These are phyloP conservation scores for Colletotrichum sojae DNA, from an alignment of 2,329 filamentous ascomycete species.

Conservation along the genomic window DNA sequence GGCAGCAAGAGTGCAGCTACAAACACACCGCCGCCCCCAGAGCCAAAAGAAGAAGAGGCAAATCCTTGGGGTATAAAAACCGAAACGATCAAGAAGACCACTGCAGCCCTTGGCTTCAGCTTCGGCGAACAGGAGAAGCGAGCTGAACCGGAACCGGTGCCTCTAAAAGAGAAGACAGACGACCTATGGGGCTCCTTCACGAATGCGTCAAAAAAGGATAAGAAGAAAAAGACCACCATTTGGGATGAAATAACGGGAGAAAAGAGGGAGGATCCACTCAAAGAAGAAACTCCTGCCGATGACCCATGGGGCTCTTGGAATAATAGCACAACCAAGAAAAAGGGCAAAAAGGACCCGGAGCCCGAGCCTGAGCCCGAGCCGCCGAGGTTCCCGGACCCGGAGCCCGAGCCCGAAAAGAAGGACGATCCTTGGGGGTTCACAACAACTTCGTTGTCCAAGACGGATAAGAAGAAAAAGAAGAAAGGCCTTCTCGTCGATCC, in stretches of 20 bases:
- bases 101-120: slow-evolving; percentile 63
- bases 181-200: slow-evolving; percentile 51
- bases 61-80: slow-evolving; percentile 66
- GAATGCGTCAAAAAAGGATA: slow-evolving; percentile 57
- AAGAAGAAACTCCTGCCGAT: slow-evolving; percentile 44
- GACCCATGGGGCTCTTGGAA: slow-evolving; percentile 52
- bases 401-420: slow-evolving; percentile 42
- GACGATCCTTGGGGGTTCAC: slow-evolving; percentile 44
- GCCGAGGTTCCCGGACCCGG: slow-evolving; percentile 42
- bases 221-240: slow-evolving; percentile 56
- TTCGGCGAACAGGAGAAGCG: slow-evolving; percentile 54
- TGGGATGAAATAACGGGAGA: slow-evolving; percentile 54
- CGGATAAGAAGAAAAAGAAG: slow-evolving; percentile 58
- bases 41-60: slow-evolving; percentile 58
- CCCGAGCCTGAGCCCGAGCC: slow-evolving; percentile 44
- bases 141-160: slow-evolving; percentile 26
- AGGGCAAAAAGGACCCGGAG: slow-evolving; percentile 59
- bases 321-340: slow-evolving; percentile 52
- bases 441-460: slow-evolving; percentile 49
- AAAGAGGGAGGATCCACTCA: slow-evolving; percentile 47
- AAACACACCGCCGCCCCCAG: slow-evolving; percentile 49
- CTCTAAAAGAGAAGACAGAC: slow-evolving; percentile 54
- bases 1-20: slow-evolving; percentile 49
- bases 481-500: slow-evolving; percentile 47
- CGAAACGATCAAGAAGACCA: slow-evolving; percentile 66